Conservation (phyloP, 257 asterid genomes). For the Buddleja alternifolia region DNA sequence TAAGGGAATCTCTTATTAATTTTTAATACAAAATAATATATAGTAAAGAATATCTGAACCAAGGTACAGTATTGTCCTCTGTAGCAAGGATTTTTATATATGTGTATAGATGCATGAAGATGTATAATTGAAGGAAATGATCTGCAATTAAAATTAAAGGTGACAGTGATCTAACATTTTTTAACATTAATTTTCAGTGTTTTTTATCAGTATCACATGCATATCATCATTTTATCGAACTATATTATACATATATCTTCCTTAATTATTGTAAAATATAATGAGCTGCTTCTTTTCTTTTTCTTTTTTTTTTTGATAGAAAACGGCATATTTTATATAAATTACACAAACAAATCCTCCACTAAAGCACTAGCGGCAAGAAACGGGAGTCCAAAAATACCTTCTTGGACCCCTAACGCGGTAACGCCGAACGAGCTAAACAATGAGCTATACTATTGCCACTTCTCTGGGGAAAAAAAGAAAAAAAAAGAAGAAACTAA, state of each 20-base stretch:
- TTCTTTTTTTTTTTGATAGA: background rate
- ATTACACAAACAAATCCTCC: too few species aligned
- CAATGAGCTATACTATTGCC: too few species aligned
- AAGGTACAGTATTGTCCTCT: slow-evolving; percentile 35
- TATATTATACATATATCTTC: too few species aligned
- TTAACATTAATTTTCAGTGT: slow-evolving; percentile 13
- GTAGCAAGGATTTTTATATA: slow-evolving; percentile 31
- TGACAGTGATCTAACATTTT: slow-evolving; percentile 3
- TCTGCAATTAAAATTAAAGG: slow-evolving; percentile 6
- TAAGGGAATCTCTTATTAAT: slow-evolving; percentile 16
- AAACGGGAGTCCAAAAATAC: too few species aligned
- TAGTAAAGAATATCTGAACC: background rate
- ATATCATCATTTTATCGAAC: slow-evolving; percentile 9
- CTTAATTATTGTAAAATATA: too few species aligned
- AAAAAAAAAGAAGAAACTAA: too few species aligned
- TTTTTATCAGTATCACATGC: slow-evolving; percentile 52
- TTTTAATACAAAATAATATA: background rate
- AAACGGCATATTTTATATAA: too few species aligned
- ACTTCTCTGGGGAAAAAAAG: too few species aligned
- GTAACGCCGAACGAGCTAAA: too few species aligned
- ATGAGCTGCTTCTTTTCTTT: background rate
- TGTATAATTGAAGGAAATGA: slow-evolving; percentile 32
- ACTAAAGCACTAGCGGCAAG: too few species aligned
- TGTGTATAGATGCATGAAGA: background rate
- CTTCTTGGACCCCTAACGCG: too few species aligned